Evolutionary conservation across 345 rosid species (phyloP), one percentile per base, ranked within the genome.

Genomic region (Populus simonii): DNA sequence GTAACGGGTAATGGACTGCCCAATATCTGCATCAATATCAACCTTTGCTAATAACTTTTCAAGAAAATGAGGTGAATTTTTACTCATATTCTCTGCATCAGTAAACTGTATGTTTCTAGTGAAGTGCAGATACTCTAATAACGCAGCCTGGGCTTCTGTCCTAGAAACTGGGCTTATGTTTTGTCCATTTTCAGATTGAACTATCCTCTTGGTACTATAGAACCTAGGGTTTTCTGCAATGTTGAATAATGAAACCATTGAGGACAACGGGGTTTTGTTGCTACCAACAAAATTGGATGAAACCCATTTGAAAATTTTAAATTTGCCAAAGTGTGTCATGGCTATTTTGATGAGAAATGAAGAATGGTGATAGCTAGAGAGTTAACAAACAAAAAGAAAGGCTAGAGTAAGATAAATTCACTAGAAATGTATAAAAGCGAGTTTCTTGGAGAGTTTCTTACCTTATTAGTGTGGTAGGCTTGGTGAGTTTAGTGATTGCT

Each of bases 1-100:
- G 82, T 80, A 89, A 80, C 89, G 92, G 2, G 85, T 31, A 47
- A 92, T 41, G 0, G 89, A 79, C 15, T 38, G n/a, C 11, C 81
- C 82, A 43, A 86, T 66, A 81, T 89, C 88, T 25, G 51, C 81
- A 59, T 74, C 85, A 63, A 31, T 49, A 39, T 78, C 79, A 36
- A 86, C 79, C 68, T 84, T 89, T 38, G 83, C 61, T 62, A 94
- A 38, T 1, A 93, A 76, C 72, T 76, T 68, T 39, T 65, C 77
- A 5, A 92, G 72, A 78, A 84, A 94, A 53, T 77, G 43, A 41
- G 95, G 94, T 0, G 98, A 84, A 62, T 89, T 91, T 85, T 79
- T 83, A 83, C 97, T 89, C 77, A 90, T 86, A 70, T 82, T 81
- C 85, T 94, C 95, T 6, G 97, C 95, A 84, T 87, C 94, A 55